A percentile compares a stretch with the other conserved stretches of the same genome.
Evolutionary conservation across 192 early-diverging fungal species (phyloP).

Genomic region (Ambispora gerdemannii): DNA sequence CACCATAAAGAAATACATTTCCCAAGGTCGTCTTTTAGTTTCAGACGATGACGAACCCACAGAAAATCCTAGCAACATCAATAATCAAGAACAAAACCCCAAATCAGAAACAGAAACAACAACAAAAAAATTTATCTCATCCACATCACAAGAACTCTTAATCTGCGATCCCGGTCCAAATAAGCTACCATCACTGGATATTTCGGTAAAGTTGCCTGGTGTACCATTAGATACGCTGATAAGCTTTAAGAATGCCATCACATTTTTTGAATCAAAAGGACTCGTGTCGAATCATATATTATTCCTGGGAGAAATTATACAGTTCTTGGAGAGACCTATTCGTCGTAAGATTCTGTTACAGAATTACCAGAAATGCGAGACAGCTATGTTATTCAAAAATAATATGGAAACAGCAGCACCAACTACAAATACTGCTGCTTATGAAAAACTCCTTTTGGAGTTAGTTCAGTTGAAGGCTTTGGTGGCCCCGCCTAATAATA

Average conservation of each 20-base stretch:
- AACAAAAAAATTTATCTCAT: background rate
- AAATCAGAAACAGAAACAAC: background rate
- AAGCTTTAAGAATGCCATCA: background rate
- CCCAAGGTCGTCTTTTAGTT: background rate
- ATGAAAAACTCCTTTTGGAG: background rate
- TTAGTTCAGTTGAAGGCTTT: background rate
- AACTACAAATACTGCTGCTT: background rate
- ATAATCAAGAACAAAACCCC: background rate
- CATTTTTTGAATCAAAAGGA: background rate
- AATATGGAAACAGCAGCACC: background rate
- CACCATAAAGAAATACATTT: background rate
- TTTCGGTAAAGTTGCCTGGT: background rate
- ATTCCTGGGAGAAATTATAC: background rate
- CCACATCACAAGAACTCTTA: no score
- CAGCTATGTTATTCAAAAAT: no score
- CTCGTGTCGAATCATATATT: background rate
- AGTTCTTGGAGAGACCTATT: background rate
- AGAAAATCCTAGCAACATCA: background rate
- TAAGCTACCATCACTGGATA: background rate
- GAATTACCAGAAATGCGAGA: no score
- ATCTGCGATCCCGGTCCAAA: no score
- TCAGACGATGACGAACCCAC: background rate
- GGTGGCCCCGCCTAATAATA: background rate
- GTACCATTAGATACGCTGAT: background rate
- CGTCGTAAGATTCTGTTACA: background rate